Conservation (phyloP, 2,329 filamentous ascomycete genomes). For the Trichoderma arundinaceum region DNA sequence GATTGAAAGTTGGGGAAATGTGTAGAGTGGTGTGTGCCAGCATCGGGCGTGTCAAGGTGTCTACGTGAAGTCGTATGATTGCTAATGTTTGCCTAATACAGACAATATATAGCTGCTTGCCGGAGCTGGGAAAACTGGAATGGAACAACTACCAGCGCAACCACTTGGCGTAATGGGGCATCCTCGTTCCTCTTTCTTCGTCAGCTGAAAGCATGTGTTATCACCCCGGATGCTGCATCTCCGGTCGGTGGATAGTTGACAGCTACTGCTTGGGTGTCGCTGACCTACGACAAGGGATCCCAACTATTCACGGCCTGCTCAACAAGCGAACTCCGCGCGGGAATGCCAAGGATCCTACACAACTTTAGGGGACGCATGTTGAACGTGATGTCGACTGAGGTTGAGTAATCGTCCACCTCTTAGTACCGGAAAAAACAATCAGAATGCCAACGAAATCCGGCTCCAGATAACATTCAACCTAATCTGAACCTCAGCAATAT, state of each 20-base stretch:
- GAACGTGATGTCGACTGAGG: background rate
- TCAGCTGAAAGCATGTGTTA: background rate
- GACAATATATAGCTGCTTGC: background rate
- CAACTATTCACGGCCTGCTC: background rate
- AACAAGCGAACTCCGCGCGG: accelerated
- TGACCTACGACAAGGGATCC: background rate
- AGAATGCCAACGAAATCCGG: background rate
- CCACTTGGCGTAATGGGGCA: background rate
- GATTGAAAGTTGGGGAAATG: background rate
- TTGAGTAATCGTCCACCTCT: slow-evolving; percentile 7
- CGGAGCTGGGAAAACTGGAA: background rate
- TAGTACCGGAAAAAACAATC: background rate
- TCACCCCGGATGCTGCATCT: background rate
- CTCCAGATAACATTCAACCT: background rate
- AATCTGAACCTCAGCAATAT: background rate
- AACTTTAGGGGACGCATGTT: background rate
- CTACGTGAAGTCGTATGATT: background rate
- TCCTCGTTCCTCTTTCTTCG: background rate
- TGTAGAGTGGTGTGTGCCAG: background rate
- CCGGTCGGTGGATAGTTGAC: background rate
- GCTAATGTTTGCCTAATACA: background rate
- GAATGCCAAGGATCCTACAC: background rate
- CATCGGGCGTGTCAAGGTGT: background rate
- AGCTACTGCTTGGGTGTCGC: background rate
- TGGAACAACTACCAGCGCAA: background rate